These are phyloP conservation scores for Hirsutella minnesotensis DNA, from an alignment of 2,329 filamentous ascomycete genomes.

Conservation along the genomic window DNA sequence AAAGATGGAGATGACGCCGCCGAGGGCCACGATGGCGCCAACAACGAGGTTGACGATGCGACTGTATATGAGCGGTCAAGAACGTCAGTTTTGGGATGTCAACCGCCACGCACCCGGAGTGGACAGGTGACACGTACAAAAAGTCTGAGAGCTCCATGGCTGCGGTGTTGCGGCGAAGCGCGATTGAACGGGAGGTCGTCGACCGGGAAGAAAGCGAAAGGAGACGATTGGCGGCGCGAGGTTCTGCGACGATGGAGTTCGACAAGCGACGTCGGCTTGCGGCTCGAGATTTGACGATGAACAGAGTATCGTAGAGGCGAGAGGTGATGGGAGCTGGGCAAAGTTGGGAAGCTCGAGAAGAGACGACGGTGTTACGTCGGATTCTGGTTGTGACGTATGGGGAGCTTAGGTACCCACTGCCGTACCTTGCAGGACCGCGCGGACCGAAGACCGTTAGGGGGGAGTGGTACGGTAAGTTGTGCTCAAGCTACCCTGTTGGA, in stretches of 20 bases:
- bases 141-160: constrained; percentile 83
- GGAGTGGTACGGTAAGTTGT: too few species aligned
- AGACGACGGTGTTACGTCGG: background rate
- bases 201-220: background rate
- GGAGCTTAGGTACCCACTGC: background rate
- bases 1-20: constrained; percentile 67
- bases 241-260: too few species aligned
- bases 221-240: background rate
- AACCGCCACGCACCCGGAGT: constrained; percentile 1
- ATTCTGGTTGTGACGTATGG: background rate
- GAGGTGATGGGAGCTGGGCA: too few species aligned
- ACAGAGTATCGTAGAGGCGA: background rate
- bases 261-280: too few species aligned
- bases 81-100: constrained; percentile 26
- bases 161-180: background rate
- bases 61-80: constrained; percentile 35
- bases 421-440: too few species aligned
- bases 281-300: too few species aligned
- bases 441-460: too few species aligned
- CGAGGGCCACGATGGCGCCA: constrained; percentile 76
- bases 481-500: too few species aligned
- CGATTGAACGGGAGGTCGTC: background rate
- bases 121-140: constrained; percentile 50
- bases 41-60: constrained; percentile 89
- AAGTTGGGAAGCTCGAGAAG: background rate